A percentile compares a stretch with the other conserved stretches of the same genome.
Conservation (phyloP, 1,284 basidiomycete species). For the Ustilago lituana region DNA sequence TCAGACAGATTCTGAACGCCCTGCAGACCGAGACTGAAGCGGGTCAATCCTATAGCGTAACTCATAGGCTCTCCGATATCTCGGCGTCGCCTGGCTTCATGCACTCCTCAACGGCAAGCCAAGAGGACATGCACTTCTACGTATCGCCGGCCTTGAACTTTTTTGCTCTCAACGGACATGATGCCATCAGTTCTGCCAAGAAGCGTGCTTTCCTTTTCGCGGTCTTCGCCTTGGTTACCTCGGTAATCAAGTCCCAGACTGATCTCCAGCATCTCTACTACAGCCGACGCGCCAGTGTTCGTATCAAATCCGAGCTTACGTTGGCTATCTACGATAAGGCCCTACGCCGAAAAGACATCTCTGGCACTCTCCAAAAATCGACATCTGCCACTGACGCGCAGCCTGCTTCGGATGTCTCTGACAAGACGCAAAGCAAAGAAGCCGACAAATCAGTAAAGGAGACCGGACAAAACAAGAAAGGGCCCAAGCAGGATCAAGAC, state of each 20-base stretch:
- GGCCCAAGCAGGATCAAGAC: constrained; percentile 8
- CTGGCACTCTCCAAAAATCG: constrained; percentile 74
- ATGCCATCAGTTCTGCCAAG: constrained; percentile 13
- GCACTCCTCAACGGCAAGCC: neutral
- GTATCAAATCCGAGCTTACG: constrained; percentile 79
- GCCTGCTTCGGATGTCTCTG: constrained; percentile 69
- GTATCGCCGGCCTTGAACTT: constrained; percentile 1
- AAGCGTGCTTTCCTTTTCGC: constrained; percentile 47
- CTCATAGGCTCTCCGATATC: neutral
- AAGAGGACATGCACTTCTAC: neutral
- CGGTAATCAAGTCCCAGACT: constrained; percentile 41
- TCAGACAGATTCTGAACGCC: constrained; percentile 44
- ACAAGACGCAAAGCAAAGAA: constrained; percentile 30
- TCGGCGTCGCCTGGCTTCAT: neutral
- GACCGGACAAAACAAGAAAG: neutral
- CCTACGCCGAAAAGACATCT: constrained; percentile 82
- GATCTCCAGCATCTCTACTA: constrained; percentile 84
- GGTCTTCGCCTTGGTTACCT: constrained; percentile 31
- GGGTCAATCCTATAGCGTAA: neutral
- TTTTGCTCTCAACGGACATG: neutral
- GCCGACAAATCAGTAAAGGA: neutral
- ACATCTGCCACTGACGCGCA: constrained; percentile 69
- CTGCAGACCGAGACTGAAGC: constrained; percentile 8
- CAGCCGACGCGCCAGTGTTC: constrained; percentile 74
- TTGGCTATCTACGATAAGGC: constrained; percentile 89